phyloP scores from a whole-genome alignment of 1,284 basidiomycete species.

The Meira miltonrushii region DNA sequence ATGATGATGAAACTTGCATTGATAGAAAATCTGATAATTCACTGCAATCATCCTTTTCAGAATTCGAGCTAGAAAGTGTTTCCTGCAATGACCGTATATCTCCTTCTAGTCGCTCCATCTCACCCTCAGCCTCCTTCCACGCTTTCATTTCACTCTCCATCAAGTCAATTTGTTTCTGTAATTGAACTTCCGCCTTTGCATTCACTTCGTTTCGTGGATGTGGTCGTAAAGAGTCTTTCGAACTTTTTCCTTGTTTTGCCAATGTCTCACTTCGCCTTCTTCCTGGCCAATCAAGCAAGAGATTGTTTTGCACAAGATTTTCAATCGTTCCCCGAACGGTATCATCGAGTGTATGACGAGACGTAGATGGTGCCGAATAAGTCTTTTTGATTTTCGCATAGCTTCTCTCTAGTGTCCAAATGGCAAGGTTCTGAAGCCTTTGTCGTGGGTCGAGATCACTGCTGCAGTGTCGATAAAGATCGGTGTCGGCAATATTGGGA shows the following conservation, averaged over 20 bases:
- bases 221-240: background rate
- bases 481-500: background rate
- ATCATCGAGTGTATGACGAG: background rate
- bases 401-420: conserved; percentile 8
- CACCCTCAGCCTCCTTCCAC: background rate
- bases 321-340: background rate
- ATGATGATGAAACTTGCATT: too few species aligned
- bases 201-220: conserved; percentile 6
- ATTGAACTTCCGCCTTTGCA: background rate
- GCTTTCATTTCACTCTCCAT: conserved; percentile 2
- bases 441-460: background rate
- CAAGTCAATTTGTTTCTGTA: background rate
- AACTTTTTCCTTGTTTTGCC: background rate
- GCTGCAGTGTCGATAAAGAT: conserved; percentile 7
- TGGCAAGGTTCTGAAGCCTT: background rate
- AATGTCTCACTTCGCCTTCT: background rate
- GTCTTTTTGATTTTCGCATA: background rate
- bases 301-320: background rate
- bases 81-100: background rate
- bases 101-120: background rate
- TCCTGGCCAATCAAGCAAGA: background rate
- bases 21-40: too few species aligned
- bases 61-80: too few species aligned
- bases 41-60: too few species aligned
- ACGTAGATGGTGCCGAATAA: background rate